Percentiles rank a stretch among this genome's conserved stretches.
These are phyloP conservation scores for Sequoia sempervirens DNA, from an alignment of 75 land plant species.

Conservation along the genomic window DNA sequence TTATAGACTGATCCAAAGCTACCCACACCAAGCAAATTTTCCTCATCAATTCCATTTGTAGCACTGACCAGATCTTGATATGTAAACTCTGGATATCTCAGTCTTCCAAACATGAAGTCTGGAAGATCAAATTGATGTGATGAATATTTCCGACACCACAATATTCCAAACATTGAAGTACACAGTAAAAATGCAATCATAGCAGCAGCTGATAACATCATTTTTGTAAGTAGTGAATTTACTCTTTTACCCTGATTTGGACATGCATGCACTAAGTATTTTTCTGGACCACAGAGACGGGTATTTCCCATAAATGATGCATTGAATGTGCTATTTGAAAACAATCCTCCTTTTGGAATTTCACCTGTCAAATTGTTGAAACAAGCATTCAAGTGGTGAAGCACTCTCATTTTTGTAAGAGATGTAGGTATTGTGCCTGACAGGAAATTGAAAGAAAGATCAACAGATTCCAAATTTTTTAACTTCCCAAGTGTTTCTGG, in stretches of 20 bases:
- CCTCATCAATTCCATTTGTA: conserved; percentile 4
- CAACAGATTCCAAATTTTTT: conserved; percentile 34
- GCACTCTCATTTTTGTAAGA: conserved; percentile 4
- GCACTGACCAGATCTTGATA: conserved; percentile 2
- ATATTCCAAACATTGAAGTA: not conserved
- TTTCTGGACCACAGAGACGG: not conserved
- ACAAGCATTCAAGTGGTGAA: conserved; percentile 7
- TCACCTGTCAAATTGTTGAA: conserved; percentile 15
- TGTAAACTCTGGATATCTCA: not conserved
- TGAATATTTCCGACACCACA: not conserved
- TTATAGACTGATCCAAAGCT: conserved; percentile 13
- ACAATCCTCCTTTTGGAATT: not conserved
- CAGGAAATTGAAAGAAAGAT: conserved; percentile 44
- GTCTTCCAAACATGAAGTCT: not conserved
- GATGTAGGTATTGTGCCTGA: conserved; percentile 40
- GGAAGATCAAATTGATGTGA: not conserved
- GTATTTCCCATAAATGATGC: not conserved
- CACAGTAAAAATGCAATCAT: not conserved
- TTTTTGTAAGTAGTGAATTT: not conserved
- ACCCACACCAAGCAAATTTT: conserved; percentile 7
- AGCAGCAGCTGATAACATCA: not conserved
- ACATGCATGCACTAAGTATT: not conserved
- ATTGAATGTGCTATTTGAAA: conserved; percentile 8
- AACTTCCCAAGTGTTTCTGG: conserved; percentile 36
- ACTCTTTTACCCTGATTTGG: not conserved